Evolutionary conservation across 2,329 filamentous ascomycete species (phyloP).

Genomic region (Cladosporium velox): DNA sequence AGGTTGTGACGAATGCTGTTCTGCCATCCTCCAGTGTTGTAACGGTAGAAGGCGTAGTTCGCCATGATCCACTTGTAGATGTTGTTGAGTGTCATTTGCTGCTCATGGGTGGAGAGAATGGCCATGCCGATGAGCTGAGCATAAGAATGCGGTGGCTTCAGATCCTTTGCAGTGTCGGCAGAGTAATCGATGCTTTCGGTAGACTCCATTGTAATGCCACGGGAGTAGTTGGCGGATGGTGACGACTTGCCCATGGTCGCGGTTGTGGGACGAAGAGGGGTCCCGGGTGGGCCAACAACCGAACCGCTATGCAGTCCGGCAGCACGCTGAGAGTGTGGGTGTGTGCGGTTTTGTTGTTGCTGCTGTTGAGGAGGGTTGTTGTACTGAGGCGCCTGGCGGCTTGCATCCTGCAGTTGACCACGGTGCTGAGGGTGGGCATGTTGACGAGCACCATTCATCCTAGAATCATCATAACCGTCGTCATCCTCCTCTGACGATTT

Average conservation of each 20-base stretch:
- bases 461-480: constrained; percentile 38
- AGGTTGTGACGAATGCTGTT: constrained; percentile 98
- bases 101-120: constrained; percentile 81
- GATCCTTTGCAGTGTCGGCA: constrained; percentile 78
- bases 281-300: constrained; percentile 34
- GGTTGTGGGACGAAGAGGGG: constrained; percentile 36
- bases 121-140: constrained; percentile 96
- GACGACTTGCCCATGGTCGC: constrained; percentile 45
- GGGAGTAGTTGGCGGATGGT: constrained; percentile 49
- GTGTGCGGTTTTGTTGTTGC: constrained; percentile 32
- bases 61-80: constrained; percentile 94
- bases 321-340: constrained; percentile 40
- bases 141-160: constrained; percentile 96
- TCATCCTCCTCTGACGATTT: constrained; percentile 46
- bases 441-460: constrained; percentile 18
- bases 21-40: constrained; percentile 89
- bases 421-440: constrained; percentile 23
- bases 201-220: constrained; percentile 55
- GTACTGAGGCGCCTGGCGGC: constrained; percentile 24
- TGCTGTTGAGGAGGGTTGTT: constrained; percentile 27
- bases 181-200: constrained; percentile 71
- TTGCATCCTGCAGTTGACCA: constrained; percentile 16
- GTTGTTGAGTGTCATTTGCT: constrained; percentile 85
- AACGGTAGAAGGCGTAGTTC: constrained; percentile 89
- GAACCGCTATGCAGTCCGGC: constrained; percentile 17